Percentiles rank a stretch among this genome's conserved stretches.
These are phyloP conservation scores for Lentinula raphanica DNA, from an alignment of 768 basidiomycete genomes.

Conservation along the genomic window DNA sequence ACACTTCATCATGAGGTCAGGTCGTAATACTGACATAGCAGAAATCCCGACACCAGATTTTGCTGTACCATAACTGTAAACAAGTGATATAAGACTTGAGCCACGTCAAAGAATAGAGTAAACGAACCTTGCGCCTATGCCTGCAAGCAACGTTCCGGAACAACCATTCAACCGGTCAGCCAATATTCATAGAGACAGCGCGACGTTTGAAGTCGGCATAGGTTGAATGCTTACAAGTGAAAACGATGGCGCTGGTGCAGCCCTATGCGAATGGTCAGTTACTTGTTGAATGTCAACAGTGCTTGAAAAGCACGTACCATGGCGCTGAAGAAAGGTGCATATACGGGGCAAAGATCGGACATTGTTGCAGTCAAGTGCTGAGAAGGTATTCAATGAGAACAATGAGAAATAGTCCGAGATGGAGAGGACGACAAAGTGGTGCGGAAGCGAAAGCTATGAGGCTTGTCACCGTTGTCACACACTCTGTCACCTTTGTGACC, in stretches of 20 bases:
- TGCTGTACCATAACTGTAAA: constrained; percentile 88
- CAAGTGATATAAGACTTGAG: constrained; percentile 6
- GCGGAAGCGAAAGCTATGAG: neutral
- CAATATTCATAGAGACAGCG: neutral
- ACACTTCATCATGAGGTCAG: constrained; percentile 98
- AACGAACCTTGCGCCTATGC: constrained; percentile 80
- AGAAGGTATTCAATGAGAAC: neutral
- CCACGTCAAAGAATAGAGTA: constrained; percentile 7
- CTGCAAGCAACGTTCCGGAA: constrained; percentile 28
- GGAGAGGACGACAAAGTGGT: neutral
- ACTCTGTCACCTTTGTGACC: neutral
- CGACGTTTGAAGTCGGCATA: neutral
- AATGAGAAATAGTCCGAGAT: neutral
- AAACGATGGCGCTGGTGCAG: constrained; percentile 94
- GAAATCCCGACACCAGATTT: constrained; percentile 98
- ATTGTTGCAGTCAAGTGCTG: constrained; percentile 27
- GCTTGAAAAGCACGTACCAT: constrained; percentile 58
- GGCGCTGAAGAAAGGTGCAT: constrained; percentile 96
- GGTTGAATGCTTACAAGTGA: constrained; percentile 72
- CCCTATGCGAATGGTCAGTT: constrained; percentile 47
- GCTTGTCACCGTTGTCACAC: neutral
- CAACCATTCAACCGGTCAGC: neutral
- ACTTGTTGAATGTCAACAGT: neutral
- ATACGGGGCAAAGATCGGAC: constrained; percentile 87
- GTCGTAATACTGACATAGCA: constrained; percentile 95